Base-by-base conservation (phyloP, 140 eudicot genomes). In the Stevia rebaudiana region DNA sequence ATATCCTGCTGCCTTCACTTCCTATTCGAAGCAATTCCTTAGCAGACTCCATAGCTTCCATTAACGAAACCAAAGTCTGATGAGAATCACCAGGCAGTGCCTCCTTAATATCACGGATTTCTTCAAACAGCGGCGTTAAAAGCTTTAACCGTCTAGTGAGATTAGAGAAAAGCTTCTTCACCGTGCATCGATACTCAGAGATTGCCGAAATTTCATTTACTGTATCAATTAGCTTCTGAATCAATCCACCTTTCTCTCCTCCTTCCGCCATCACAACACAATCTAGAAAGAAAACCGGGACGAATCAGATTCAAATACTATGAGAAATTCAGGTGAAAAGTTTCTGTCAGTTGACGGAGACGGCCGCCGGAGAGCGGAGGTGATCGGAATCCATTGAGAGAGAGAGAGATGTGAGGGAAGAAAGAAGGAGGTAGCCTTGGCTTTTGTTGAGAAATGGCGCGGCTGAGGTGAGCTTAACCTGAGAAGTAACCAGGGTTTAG, bases 71-170 rank as follows among this genome's bases (percentile, higher is more conserved):
- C n/a, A 91, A 69, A 1, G 81, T 71, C 60, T 56, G 41, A 35
- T 79, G 30, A 15, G 82, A 75, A 18, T 77, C 78, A 9, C 74
- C 63, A 19, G 81, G 70, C 0, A 81, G 22, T 1, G 58, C 28
- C 21, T 79, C 81, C 46, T 74, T 78, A 48, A 71, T 61, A 55
- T 91, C 98, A 36, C 90, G 84, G 64, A 91, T 84, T 74, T 91
- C 98, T 75, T 85, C 98, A 51, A 91, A 91, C 83, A 91, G 63
- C 22, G 98, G 98, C 15, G 75, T 85, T 76, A 91, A 67, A 6
- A 91, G 85, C 82, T 91, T 91, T 70, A 91, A 46, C 75, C 98
- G 71, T 39, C 98, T 62, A 30, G 92, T 84, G 49, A 91, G 65
- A 77, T 91, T 91, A 5, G 83, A 67, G 66, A 79, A 87, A 54